Conservation (phyloP, 192 early-diverging fungal species). For the Coemansia guatemalensis region DNA sequence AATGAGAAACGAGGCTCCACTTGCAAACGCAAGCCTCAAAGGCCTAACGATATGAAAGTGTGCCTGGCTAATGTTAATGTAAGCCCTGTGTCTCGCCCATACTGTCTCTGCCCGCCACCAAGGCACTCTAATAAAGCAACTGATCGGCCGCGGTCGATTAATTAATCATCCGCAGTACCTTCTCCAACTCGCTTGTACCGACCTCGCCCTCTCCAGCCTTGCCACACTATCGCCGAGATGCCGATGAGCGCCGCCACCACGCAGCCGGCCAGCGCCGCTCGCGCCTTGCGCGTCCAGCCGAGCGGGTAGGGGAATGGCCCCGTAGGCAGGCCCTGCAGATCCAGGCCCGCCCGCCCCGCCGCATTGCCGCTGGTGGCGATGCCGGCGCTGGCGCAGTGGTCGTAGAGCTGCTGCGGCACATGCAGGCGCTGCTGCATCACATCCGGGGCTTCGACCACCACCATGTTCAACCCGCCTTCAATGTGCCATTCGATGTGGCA, state of each 20-base stretch:
- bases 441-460: slow-evolving; percentile 73
- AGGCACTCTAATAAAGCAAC: no score
- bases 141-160: no score
- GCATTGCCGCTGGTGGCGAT: slow-evolving; percentile 69
- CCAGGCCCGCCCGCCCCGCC: slow-evolving; percentile 65
- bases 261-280: slow-evolving; percentile 68
- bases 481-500: slow-evolving; percentile 72
- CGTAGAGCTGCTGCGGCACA: slow-evolving; percentile 59
- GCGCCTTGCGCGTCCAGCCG: slow-evolving; percentile 66
- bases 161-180: neutral
- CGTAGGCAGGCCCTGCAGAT: slow-evolving; percentile 59
- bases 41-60: no score
- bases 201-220: slow-evolving; percentile 48
- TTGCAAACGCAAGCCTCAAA: no score
- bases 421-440: slow-evolving; percentile 54
- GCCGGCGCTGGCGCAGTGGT: slow-evolving; percentile 63
- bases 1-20: no score
- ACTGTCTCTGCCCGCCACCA: no score
- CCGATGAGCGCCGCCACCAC: slow-evolving; percentile 74
- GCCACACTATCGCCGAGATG: slow-evolving; percentile 75
- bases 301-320: slow-evolving; percentile 58
- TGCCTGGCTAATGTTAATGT: no score
- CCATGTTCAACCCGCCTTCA: slow-evolving; percentile 67
- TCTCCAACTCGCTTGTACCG: slow-evolving; percentile 13
- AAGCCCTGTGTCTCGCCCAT: no score